phyloP scores from a whole-genome alignment of 2,329 filamentous ascomycete species.

The Fusarium proliferatum region DNA sequence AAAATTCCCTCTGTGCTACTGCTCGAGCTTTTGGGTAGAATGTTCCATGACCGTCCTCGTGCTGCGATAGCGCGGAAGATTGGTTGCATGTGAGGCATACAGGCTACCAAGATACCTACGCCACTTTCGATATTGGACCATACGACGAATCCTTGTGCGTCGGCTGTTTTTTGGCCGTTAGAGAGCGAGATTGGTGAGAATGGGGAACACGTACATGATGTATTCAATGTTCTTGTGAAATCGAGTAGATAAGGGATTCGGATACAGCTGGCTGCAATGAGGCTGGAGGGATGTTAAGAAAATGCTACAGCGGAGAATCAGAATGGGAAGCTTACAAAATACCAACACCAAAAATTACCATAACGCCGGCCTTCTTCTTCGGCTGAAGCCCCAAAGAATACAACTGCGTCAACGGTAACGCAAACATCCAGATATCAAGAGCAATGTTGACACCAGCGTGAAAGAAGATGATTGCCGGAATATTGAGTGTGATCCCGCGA shows the following conservation, averaged over 20 bases:
- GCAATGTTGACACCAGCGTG: background rate
- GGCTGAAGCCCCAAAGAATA: background rate
- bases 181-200: rapidly evolving
- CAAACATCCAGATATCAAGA: slow-evolving; percentile 14
- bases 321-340: background rate
- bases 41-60: background rate
- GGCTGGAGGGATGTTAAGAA: background rate
- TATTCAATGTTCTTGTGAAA: background rate
- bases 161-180: background rate
- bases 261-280: slow-evolving; percentile 10
- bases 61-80: background rate
- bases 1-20: background rate
- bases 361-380: background rate
- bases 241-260: background rate
- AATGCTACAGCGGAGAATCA: too few relatives aligned
- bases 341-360: background rate
- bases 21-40: background rate
- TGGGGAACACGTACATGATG: background rate
- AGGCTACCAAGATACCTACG: slow-evolving; percentile 7
- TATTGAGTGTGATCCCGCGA: background rate
- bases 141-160: slow-evolving; percentile 1
- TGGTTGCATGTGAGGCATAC: slow-evolving; percentile 1
- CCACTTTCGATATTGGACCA: slow-evolving; percentile 8
- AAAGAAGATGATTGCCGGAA: background rate
- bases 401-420: background rate